These are phyloP conservation scores for Cladosporium velox DNA, from an alignment of 2,329 filamentous ascomycete genomes.

Conservation along the genomic window DNA sequence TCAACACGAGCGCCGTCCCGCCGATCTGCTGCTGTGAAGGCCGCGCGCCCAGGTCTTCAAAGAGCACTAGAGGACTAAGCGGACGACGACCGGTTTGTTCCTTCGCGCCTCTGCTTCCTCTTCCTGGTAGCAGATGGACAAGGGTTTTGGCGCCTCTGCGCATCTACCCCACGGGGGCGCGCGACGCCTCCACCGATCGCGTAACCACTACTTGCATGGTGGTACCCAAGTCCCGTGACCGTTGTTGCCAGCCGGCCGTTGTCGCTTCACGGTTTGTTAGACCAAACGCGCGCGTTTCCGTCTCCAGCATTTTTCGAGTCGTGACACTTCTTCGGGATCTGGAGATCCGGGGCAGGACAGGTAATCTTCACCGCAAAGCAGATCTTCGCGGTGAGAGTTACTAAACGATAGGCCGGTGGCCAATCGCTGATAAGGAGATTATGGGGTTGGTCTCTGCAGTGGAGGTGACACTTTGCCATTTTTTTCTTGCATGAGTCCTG, in stretches of 20 bases:
- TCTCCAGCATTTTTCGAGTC: background rate
- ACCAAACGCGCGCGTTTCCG: background rate
- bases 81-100: background rate
- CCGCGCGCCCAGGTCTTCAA: constrained; percentile 6
- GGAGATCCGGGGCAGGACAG: background rate
- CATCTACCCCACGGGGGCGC: background rate
- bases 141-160: background rate
- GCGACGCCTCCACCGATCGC: background rate
- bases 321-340: background rate
- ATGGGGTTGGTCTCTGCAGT: background rate
- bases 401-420: background rate
- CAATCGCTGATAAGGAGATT: background rate
- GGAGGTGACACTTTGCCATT: background rate
- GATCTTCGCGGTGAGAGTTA: background rate
- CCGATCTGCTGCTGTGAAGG: constrained; percentile 8
- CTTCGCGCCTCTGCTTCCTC: constrained; percentile 7
- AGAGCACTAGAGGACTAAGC: background rate
- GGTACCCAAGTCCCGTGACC: background rate
- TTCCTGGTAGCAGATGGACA: background rate
- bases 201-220: background rate
- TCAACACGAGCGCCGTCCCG: background rate
- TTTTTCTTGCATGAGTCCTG: background rate
- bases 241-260: background rate
- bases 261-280: background rate
- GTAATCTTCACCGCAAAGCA: background rate